Conservation (phyloP, 768 basidiomycete species). For the Russula virescens region DNA sequence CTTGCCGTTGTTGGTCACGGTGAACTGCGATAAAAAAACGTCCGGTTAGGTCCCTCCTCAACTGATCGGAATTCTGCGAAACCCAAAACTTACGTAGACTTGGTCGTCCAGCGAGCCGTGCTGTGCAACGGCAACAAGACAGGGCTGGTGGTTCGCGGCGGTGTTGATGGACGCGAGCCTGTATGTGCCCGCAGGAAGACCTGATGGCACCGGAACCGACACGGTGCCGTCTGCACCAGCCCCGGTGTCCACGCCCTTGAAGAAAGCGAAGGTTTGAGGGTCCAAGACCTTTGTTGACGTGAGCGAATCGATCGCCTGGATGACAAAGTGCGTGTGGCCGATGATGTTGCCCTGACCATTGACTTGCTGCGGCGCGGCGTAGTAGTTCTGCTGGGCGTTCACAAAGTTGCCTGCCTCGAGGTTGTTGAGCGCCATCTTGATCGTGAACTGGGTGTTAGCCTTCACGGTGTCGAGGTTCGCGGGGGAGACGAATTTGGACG, state of each 20-base stretch:
- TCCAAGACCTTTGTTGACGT: constrained; percentile 46
- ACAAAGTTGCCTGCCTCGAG: constrained; percentile 51
- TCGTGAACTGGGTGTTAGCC: constrained; percentile 46
- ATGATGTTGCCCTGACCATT: constrained; percentile 44
- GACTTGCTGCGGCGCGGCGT: constrained; percentile 48
- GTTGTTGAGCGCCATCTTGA: constrained; percentile 42
- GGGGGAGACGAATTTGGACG: constrained; percentile 47
- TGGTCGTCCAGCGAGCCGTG: constrained; percentile 38
- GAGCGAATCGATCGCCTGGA: constrained; percentile 47
- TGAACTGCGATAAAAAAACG: too few species aligned
- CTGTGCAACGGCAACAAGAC: constrained; percentile 37
- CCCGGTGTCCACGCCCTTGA: constrained; percentile 46
- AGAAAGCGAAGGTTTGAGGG: constrained; percentile 50
- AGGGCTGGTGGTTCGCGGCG: constrained; percentile 41
- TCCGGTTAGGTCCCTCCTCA: too few species aligned
- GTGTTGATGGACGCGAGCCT: constrained; percentile 38
- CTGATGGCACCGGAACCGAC: constrained; percentile 30
- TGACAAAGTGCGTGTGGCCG: constrained; percentile 59
- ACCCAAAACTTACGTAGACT: constrained; percentile 34
- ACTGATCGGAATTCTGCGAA: too few species aligned
- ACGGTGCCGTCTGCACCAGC: constrained; percentile 39
- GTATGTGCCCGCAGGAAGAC: constrained; percentile 42
- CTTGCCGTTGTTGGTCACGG: too few species aligned
- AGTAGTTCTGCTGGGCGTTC: constrained; percentile 48
- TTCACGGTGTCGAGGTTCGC: constrained; percentile 40